These are phyloP conservation scores for Petrea volubilis DNA, from an alignment of 257 asterid species.

Conservation along the genomic window DNA sequence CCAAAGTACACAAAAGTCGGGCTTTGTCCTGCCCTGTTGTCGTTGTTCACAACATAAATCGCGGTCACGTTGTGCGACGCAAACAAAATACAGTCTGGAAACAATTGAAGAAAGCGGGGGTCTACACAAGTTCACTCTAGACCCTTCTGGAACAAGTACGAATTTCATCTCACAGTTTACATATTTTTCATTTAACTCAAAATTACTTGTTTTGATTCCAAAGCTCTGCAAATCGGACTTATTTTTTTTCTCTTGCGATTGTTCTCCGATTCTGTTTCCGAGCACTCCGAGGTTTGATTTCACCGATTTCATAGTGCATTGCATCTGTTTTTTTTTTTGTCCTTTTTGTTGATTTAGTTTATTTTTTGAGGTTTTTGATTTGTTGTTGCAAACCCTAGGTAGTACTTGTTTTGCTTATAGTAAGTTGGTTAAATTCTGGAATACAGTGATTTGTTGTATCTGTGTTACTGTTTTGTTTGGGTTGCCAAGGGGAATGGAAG, in stretches of 20 bases:
- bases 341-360: too few species aligned
- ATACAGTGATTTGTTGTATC: not conserved
- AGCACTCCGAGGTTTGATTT: slow-evolving; percentile 25
- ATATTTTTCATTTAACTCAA: not conserved
- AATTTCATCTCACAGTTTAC: slow-evolving; percentile 5
- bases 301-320: slow-evolving; percentile 12
- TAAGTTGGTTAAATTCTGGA: slow-evolving; percentile 1
- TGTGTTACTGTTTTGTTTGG: not conserved
- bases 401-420: not conserved
- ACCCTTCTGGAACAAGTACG: slow-evolving; percentile 28
- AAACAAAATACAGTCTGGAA: too few species aligned
- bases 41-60: too few species aligned
- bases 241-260: not conserved
- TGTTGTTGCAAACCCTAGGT: slow-evolving; percentile 25
- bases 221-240: slow-evolving; percentile 17
- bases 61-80: too few species aligned
- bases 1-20: too few species aligned
- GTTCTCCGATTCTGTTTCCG: slow-evolving; percentile 12
- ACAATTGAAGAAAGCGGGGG: too few species aligned
- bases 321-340: not conserved
- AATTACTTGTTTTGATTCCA: slow-evolving; percentile 19
- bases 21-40: too few species aligned
- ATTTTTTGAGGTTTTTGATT: not conserved
- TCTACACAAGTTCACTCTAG: slow-evolving; percentile 20
- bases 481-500: not conserved